Evolutionary conservation across 169 alveolate species (phyloP).

Genomic region (Plasmodium fragile): DNA sequence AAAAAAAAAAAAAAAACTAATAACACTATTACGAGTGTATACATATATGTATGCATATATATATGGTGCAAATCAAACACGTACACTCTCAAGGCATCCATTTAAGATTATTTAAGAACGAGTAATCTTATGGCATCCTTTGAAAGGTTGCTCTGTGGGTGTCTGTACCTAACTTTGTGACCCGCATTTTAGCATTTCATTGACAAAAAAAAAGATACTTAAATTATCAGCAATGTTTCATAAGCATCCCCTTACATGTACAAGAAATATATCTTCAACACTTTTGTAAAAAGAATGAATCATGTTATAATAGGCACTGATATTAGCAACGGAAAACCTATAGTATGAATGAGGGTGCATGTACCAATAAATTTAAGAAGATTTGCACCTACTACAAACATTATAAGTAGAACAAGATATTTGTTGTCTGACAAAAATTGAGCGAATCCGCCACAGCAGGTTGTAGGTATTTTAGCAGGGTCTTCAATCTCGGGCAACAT

Average conservation of each 20-base stretch:
- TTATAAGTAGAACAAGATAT: too few relatives aligned
- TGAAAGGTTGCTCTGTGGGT: not conserved
- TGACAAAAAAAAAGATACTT: not conserved
- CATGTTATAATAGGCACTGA: not conserved
- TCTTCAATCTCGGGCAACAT: not conserved
- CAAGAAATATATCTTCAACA: not conserved
- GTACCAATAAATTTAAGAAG: too few relatives aligned
- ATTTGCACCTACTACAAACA: not conserved
- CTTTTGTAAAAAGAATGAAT: too few relatives aligned
- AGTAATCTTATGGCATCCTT: not conserved
- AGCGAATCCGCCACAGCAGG: not conserved
- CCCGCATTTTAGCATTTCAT: not conserved
- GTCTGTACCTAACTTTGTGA: not conserved
- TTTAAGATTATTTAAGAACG: not conserved
- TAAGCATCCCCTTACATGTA: not conserved
- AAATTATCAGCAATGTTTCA: not conserved
- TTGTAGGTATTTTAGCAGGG: not conserved
- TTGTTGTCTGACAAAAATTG: not conserved
- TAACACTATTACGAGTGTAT: not conserved
- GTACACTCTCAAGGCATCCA: not conserved
- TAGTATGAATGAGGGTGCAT: too few relatives aligned
- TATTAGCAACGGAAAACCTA: not conserved
- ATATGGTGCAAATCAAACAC: not conserved
- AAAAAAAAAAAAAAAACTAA: not conserved
- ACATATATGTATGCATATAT: not conserved